Base-by-base conservation (phyloP, 345 rosid species). In the Lepidium didymum region DNA sequence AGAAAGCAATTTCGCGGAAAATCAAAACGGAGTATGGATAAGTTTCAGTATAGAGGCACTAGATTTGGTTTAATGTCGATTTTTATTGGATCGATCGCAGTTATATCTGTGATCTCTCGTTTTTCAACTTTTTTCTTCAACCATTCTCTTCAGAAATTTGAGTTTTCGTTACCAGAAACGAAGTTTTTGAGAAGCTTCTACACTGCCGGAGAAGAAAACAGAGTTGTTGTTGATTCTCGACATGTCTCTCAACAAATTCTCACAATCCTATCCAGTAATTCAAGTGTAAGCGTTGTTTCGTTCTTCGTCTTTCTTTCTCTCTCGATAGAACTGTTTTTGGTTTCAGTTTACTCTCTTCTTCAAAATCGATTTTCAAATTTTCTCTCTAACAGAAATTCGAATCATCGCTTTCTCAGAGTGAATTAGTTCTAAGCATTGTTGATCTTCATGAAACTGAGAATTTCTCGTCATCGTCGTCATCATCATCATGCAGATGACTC, bases 151-250 rank as follows among this genome's bases (percentile, higher is more conserved):
- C 47, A 65, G 15, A 75, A 61, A 21, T 75, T 69, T 12, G 64
- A 74, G 13, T 56, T 49, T 49, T 53, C 81, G 1, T 42, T 49
- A 6, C 69, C 83, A 1, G 69, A 67, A 8, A 55, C 8, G 10
- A 69, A 82, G 60, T 65, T 82, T 14, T 84, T 62, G 7, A 71
- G 81, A 41, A 59, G 57, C 34, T 58, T 64, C 16, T 53, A 71
- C 66, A 2, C 42, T 53, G 21, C 68, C 1, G 81, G 75, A 43
- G 80, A 75, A 18, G 79, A 73, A 42, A 56, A 71, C 78, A 79
- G n/a, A 11, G 79, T 51, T 7, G 69, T 46, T 4, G 70, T 77
- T 34, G 56, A 38, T 68, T 62, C 75, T 34, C 50, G 75, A 0
- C 46, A 51, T 16, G 68, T 76, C 2, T 25, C 35, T 44, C 47